Evolutionary conservation across 345 rosid species (phyloP).

Genomic region (Acer campestre): DNA sequence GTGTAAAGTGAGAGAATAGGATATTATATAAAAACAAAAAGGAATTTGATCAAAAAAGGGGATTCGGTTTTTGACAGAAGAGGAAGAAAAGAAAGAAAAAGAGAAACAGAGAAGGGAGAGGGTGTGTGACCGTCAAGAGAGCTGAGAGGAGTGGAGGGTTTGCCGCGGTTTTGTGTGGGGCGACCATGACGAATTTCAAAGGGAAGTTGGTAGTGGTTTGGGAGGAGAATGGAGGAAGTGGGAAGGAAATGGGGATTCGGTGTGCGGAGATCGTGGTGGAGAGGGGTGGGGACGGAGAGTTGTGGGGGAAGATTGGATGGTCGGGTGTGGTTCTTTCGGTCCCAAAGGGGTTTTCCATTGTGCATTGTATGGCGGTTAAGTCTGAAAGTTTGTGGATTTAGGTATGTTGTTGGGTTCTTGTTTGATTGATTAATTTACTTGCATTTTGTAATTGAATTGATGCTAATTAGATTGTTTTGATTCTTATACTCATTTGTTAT

Average conservation of each 20-base stretch:
- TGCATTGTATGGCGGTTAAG: slow-evolving; percentile 66
- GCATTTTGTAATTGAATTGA: not conserved
- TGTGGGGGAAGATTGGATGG: slow-evolving; percentile 74
- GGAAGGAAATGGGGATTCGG: slow-evolving; percentile 65
- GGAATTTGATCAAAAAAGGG: too few relatives aligned
- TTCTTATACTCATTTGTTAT: too few relatives aligned
- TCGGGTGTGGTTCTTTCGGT: slow-evolving; percentile 51
- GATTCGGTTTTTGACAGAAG: too few relatives aligned
- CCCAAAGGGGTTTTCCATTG: slow-evolving; percentile 57
- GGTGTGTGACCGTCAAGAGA: slow-evolving; percentile 47
- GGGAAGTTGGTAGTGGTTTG: slow-evolving; percentile 85
- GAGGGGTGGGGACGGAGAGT: slow-evolving; percentile 46
- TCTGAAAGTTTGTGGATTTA: slow-evolving; percentile 34
- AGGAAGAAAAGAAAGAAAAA: too few relatives aligned
- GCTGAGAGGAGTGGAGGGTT: slow-evolving; percentile 55
- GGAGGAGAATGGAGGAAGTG: slow-evolving; percentile 52
- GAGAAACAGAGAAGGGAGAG: slow-evolving; percentile 29
- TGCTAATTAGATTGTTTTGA: too few relatives aligned
- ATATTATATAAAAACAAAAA: too few relatives aligned
- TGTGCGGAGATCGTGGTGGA: slow-evolving; percentile 72
- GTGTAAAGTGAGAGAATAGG: too few relatives aligned
- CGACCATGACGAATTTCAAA: slow-evolving; percentile 81
- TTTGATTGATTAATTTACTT: not conserved
- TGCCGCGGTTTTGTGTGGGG: slow-evolving; percentile 74
- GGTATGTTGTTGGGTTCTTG: not conserved